Evolutionary conservation across 371 early-diverging fungal genomes (phyloP), one percentile per base, ranked within the genome.

Genomic region (Mucor plumbeus): DNA sequence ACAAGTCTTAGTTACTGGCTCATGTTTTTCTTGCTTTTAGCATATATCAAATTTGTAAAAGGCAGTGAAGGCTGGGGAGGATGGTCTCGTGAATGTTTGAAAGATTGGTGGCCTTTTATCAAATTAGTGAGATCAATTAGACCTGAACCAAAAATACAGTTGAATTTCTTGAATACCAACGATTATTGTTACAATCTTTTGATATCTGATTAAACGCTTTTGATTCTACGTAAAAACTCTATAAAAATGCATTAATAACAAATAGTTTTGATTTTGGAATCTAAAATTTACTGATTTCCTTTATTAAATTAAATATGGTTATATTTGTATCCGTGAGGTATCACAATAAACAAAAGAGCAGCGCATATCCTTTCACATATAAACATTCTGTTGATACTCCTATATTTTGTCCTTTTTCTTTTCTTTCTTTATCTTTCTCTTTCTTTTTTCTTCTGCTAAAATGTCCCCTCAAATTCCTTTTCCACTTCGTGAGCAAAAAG

Each of bases 11-110:
- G 92, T 14, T 91, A 93, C 74, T 90, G 88, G 87, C 72, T 92
- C 58, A 86, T 91, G 73, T 77, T 91, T 21, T 26, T 81, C 7
- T 59, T 91, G 8, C 68, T 91, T 3, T 40, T 91, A 8, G 35
- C 83, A 10, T 97, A 96, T 59, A 84, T 89, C 31, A 67, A 74
- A 47, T 90, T 76, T 68, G 79, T 94, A 57, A 79, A 84, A 17
- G 96, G 95, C 1, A 73, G 81, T 13, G 81, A 85, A 33, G 85
- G 87, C 4, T 97, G 95, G 95, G 94, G 93, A 31, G 96, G 95
- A 8, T 95, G 94, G 92, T 87, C 90, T 7, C 75, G 84, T 17
- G 89, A 88, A 55, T 86, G 90, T 8, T 72, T 94, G 31, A 73
- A 74, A 47, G 83, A 81, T 6, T 89, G 87, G 87, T 80, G 84